phyloP scores from a whole-genome alignment of 768 basidiomycete genomes.

The Suillus variegatus region DNA sequence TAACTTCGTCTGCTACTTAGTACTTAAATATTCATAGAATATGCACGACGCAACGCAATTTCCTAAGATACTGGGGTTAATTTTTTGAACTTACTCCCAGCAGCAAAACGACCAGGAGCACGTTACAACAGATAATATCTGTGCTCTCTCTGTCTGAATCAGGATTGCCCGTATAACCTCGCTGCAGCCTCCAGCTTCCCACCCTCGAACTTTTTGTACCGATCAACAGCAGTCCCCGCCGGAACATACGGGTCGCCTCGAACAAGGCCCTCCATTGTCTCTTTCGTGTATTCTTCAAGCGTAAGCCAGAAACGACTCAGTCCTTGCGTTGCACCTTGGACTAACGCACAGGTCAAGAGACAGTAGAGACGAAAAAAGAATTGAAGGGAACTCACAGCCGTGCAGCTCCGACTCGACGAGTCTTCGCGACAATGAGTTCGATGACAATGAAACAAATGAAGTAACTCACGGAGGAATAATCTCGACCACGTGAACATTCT shows the following conservation, averaged over 20 bases:
- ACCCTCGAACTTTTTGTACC: constrained; percentile 28
- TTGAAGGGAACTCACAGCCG: constrained; percentile 43
- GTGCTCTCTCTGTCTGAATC: not conserved
- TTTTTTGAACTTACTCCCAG: not conserved
- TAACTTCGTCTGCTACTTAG: not conserved
- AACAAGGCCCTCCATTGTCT: constrained; percentile 39
- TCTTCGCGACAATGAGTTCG: constrained; percentile 26
- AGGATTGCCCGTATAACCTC: not conserved
- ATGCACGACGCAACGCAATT: not conserved
- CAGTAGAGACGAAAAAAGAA: not conserved
- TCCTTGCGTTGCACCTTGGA: constrained; percentile 48
- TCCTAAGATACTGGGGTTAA: not conserved
- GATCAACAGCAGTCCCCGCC: constrained; percentile 20
- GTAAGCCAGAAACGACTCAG: constrained; percentile 61
- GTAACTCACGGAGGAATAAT: constrained; percentile 57
- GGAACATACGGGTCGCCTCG: constrained; percentile 35
- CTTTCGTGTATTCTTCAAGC: constrained; percentile 45
- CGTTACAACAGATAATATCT: not conserved
- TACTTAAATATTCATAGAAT: not conserved
- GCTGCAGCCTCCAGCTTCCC: constrained; percentile 26
- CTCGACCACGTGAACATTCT: constrained; percentile 55
- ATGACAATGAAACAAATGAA: constrained; percentile 10
- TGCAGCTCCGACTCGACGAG: constrained; percentile 65
- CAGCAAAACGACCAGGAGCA: not conserved
- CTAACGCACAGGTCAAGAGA: constrained; percentile 53